Evolutionary conservation across 1,139 yeast genomes (phyloP).

Genomic region (Candida neerlandica): DNA sequence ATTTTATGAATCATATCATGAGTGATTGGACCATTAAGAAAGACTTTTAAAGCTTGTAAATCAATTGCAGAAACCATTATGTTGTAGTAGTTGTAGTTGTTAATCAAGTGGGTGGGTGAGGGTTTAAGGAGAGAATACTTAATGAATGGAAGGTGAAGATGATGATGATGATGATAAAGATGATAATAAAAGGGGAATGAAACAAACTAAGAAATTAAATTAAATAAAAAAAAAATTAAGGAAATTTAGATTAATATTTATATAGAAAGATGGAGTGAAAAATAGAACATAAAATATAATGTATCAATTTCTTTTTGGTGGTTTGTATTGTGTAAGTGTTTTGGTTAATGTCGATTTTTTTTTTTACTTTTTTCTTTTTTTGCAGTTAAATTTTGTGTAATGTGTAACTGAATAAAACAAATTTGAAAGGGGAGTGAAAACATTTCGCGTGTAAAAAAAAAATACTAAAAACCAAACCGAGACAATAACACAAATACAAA

Average conservation of each 20-base stretch:
- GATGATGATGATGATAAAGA: background rate
- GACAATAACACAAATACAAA: too few relatives aligned
- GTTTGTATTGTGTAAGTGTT: background rate
- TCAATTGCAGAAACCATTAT: constrained; percentile 31
- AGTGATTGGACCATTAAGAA: constrained; percentile 59
- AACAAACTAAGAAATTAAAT: too few relatives aligned
- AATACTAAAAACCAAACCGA: too few relatives aligned
- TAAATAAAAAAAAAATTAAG: background rate
- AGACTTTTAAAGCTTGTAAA: constrained; percentile 56
- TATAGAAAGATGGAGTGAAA: constrained; percentile 1
- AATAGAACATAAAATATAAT: background rate
- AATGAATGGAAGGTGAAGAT: background rate
- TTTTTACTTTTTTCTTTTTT: too few relatives aligned
- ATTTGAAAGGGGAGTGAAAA: background rate
- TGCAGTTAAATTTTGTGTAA: constrained; percentile 3
- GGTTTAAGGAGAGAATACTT: background rate
- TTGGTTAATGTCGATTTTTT: background rate
- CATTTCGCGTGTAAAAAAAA: background rate
- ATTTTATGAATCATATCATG: constrained; percentile 68
- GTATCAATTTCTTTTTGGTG: too few relatives aligned
- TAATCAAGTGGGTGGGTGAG: background rate
- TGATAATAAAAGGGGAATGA: background rate
- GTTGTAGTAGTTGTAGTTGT: background rate
- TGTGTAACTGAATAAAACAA: background rate
- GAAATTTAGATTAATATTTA: constrained; percentile 1